Evolutionary conservation across 306 rosid genomes (phyloP).

Genomic region (Quercus parvula): DNA sequence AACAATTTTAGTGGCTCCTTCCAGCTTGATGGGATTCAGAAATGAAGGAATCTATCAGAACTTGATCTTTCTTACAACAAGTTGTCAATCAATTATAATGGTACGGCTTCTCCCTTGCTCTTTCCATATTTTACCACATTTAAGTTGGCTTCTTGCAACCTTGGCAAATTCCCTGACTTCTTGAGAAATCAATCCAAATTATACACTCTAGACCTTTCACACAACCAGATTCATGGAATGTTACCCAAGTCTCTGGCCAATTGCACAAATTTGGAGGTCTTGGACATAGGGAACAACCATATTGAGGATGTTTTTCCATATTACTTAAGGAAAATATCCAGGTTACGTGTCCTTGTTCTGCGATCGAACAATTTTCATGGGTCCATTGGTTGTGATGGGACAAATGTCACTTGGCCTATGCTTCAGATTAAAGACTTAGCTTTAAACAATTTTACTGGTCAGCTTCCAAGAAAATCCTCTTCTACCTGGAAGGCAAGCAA

Average conservation of each 20-base stretch:
- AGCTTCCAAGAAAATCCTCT: constrained; percentile 19
- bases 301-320: constrained; percentile 22
- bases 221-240: constrained; percentile 34
- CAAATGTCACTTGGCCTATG: background rate
- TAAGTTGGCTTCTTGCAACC: constrained; percentile 30
- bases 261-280: constrained; percentile 26
- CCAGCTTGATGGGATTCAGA: background rate
- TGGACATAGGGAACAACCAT: constrained; percentile 40
- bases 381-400: background rate
- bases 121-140: constrained; percentile 11
- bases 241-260: constrained; percentile 28
- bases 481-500: constrained; percentile 37
- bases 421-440: constrained; percentile 42
- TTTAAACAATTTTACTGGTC: constrained; percentile 33
- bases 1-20: constrained; percentile 49
- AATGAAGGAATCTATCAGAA: constrained; percentile 7
- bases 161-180: constrained; percentile 29
- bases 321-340: background rate
- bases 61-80: constrained; percentile 45
- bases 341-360: constrained; percentile 26
- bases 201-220: constrained; percentile 31
- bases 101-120: background rate
- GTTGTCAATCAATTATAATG: constrained; percentile 1
- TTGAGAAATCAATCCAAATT: constrained; percentile 24
- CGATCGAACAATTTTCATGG: constrained; percentile 28